phyloP scores from a whole-genome alignment of 148 eudicot species.

The Chenopodium berlandieri region DNA sequence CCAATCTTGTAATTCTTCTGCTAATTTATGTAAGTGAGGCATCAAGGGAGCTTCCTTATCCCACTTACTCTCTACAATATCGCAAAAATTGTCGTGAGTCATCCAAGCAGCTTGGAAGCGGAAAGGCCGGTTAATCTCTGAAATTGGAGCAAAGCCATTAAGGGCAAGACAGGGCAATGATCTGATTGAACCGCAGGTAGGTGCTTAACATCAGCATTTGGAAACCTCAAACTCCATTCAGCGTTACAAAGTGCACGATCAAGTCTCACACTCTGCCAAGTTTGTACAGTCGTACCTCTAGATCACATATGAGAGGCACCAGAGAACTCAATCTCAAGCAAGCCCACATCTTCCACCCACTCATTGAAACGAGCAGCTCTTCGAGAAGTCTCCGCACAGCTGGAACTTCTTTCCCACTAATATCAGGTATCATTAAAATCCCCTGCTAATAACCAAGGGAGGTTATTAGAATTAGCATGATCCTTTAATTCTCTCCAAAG shows the following conservation, averaged over 20 bases:
- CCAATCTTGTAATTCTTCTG: background rate
- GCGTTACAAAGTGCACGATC: background rate
- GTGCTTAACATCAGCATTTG: background rate
- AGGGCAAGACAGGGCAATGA: background rate
- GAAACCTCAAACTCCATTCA: background rate
- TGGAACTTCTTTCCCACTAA: background rate
- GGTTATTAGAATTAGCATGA: background rate
- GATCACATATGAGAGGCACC: background rate
- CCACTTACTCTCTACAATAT: background rate
- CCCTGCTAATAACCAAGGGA: background rate
- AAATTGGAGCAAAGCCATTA: background rate
- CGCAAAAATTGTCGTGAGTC: background rate
- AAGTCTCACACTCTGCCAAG: background rate
- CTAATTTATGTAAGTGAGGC: no score
- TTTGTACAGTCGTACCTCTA: background rate
- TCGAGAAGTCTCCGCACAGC: background rate
- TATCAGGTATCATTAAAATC: slow-evolving; percentile 4
- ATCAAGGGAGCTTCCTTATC: no score
- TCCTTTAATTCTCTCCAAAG: background rate
- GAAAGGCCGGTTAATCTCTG: background rate
- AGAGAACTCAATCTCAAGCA: background rate
- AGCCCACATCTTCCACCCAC: background rate
- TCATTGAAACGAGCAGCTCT: background rate
- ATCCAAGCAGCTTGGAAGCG: slow-evolving; percentile 1
- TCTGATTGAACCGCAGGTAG: background rate